Conservation (phyloP, 148 eudicot species). For the Chenopodium quinoa region DNA sequence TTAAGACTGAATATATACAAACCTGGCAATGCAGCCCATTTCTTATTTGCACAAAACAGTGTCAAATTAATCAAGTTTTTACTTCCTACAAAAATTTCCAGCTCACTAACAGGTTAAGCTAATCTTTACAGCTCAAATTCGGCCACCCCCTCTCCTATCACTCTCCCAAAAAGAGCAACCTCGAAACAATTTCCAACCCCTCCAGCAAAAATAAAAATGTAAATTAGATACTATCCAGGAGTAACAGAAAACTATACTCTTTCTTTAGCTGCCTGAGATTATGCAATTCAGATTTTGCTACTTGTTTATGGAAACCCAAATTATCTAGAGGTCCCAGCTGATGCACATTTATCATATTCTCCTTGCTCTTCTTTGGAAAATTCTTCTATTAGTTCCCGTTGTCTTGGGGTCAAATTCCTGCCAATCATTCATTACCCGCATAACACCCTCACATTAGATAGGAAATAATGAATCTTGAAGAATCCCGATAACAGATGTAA, state of each 20-base stretch:
- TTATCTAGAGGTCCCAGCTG: conserved; percentile 69
- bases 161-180: neutral
- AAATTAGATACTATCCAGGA: neutral
- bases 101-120: neutral
- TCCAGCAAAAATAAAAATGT: too few species aligned
- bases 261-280: neutral
- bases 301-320: neutral
- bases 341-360: conserved; percentile 42
- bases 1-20: neutral
- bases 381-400: conserved; percentile 83
- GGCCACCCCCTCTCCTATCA: neutral
- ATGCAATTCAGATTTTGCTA: neutral
- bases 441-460: conserved; percentile 1
- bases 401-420: conserved; percentile 78
- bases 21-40: neutral
- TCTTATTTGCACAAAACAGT: neutral
- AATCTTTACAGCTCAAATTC: neutral
- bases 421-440: neutral
- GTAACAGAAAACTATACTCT: neutral
- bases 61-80: neutral
- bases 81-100: conserved; percentile 12
- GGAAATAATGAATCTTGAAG: neutral
- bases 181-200: neutral
- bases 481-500: neutral
- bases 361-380: conserved; percentile 85